Evolutionary conservation across 805 yeast genomes (phyloP), one percentile per base, ranked within the genome.

Genomic region (Saccharomycopsis vini): DNA sequence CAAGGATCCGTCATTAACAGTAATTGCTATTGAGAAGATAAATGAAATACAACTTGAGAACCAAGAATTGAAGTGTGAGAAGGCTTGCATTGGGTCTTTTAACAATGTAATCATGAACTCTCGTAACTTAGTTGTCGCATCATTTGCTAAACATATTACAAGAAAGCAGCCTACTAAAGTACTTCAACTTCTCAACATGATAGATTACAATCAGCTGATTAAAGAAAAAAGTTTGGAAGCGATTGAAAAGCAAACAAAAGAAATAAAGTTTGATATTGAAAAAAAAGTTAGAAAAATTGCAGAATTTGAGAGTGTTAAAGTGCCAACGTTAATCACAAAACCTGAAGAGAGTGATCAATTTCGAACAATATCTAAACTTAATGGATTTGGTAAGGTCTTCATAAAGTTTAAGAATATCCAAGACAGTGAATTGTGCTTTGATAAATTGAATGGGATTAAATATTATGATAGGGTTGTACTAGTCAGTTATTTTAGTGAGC

Each of bases 381-480:
- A 67, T 30, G 85, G 83, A 4, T 69, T 79, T 39, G 95, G 96
- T 0, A 80, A 75, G 50, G 69, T 87, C 0, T 87, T 69, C 58
- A 75, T 84, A 19, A 76, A 80, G 58, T 88, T 82, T 60, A 68
- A 66, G 1, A 63, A 65, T 10, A 60, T 66, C 2, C 72, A 71
- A 2, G 61, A 62, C 2, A 80, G 95, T 1, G 57, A 63, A 4
- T 58, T 60, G 6, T 94, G 92, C 0, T 63, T 76, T 60, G 47
- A 60, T 7, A 71, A 67, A 7, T 52, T 86, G 15, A 76, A 81
- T 6, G 95, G 95, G 1, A 62, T 79, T 41, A 61, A 62, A 42
- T 88, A 79, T 56, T 75, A 78, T 50, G 88, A 77, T 36, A 66
- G 95, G 40, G 70, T 81, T 0, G 75, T 88, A 0, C 50, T 89